These are phyloP conservation scores for Oxyria digyna DNA, from an alignment of 148 eudicot species.

Conservation along the genomic window DNA sequence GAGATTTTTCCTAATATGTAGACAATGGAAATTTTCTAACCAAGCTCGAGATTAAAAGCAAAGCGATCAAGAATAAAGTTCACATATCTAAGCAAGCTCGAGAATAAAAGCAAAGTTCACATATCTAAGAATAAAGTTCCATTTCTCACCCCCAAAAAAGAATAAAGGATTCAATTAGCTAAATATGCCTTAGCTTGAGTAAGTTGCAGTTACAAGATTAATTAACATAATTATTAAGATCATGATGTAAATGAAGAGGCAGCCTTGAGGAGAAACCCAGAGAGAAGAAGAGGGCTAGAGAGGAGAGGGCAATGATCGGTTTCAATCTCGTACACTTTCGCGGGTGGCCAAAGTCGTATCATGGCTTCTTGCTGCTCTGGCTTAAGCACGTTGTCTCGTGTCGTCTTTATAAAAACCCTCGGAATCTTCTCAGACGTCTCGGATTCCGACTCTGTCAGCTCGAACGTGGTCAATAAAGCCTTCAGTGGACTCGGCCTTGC, in stretches of 20 bases:
- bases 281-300: slow-evolving; percentile 15
- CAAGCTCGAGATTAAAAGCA: too few relatives aligned
- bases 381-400: slow-evolving; percentile 10
- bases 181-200: too few relatives aligned
- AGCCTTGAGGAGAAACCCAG: slow-evolving; percentile 15
- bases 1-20: too few relatives aligned
- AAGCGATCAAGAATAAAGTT: too few relatives aligned
- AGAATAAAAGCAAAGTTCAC: too few relatives aligned
- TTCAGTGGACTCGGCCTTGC: slow-evolving; percentile 10
- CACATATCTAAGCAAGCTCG: too few relatives aligned
- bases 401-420: slow-evolving; percentile 20
- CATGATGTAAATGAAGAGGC: not conserved
- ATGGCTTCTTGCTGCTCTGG: slow-evolving; percentile 18
- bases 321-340: slow-evolving; percentile 17
- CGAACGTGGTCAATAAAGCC: not conserved
- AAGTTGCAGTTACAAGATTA: not conserved
- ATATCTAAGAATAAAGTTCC: too few relatives aligned
- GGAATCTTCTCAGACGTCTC: not conserved
- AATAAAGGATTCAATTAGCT: too few relatives aligned
- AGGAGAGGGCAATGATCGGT: slow-evolving; percentile 26
- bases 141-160: too few relatives aligned
- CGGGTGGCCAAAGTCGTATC: slow-evolving; percentile 24
- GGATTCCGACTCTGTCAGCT: not conserved
- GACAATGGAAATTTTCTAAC: too few relatives aligned
- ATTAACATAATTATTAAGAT: not conserved